phyloP scores from a whole-genome alignment of 352 stramenopile species.

The Pythium pectinolyticum region DNA sequence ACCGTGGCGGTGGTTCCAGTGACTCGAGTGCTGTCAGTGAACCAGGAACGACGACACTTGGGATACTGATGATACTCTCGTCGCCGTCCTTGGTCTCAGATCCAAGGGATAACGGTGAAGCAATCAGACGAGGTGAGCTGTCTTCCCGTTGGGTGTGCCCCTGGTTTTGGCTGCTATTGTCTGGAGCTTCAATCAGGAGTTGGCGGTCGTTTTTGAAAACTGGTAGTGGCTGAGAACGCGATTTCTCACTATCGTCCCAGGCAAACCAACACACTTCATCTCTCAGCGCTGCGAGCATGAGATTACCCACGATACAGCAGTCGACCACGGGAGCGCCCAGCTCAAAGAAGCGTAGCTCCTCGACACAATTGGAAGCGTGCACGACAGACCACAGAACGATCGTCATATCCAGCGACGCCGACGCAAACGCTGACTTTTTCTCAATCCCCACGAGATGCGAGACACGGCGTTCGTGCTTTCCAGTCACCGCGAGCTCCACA shows the following conservation, averaged over 20 bases:
- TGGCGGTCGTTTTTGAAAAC: not conserved
- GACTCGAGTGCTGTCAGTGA: slow-evolving; percentile 15
- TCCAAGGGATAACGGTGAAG: not conserved
- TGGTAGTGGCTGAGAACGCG: not conserved
- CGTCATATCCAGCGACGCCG: slow-evolving; percentile 64
- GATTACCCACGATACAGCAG: slow-evolving; percentile 32
- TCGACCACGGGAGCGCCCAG: slow-evolving; percentile 51
- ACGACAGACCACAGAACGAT: slow-evolving; percentile 54
- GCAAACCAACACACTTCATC: slow-evolving; percentile 26
- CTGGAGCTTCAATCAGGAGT: not conserved
- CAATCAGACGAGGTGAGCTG: slow-evolving; percentile 8
- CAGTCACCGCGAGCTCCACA: slow-evolving; percentile 27
- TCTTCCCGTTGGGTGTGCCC: slow-evolving; percentile 8
- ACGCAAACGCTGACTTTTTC: slow-evolving; percentile 38
- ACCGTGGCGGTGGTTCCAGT: slow-evolving; percentile 18
- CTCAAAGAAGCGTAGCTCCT: slow-evolving; percentile 67
- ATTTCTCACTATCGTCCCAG: slow-evolving; percentile 8
- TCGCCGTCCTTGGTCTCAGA: slow-evolving; percentile 9
- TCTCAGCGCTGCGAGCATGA: slow-evolving; percentile 14
- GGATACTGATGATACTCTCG: slow-evolving; percentile 30
- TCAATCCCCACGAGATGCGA: slow-evolving; percentile 33
- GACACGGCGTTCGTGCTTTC: slow-evolving; percentile 47
- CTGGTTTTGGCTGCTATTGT: not conserved
- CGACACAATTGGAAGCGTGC: slow-evolving; percentile 22
- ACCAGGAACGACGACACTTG: slow-evolving; percentile 20